Percentiles rank a stretch among this genome's conserved stretches.
These are phyloP conservation scores for Penstemon barbatus DNA, from an alignment of 257 asterid genomes.

Conservation along the genomic window DNA sequence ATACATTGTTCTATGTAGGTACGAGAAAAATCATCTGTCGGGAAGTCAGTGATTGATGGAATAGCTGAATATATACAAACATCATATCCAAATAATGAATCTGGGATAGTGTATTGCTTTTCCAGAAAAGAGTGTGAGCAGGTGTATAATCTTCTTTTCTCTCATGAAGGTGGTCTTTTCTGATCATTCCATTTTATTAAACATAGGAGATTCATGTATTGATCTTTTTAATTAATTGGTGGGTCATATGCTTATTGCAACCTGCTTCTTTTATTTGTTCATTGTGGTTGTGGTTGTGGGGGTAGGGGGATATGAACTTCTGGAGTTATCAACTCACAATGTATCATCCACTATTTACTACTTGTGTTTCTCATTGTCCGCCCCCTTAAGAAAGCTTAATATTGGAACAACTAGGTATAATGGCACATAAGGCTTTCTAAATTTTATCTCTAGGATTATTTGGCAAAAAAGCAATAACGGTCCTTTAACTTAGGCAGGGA, in stretches of 20 bases:
- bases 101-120: slow-evolving; percentile 97
- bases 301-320: slow-evolving; percentile 20
- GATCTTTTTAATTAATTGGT: slow-evolving; percentile 17
- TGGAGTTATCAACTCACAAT: slow-evolving; percentile 16
- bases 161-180: slow-evolving; percentile 1
- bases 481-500: too few species aligned
- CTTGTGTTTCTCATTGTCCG: background rate
- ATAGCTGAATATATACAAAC: slow-evolving; percentile 75
- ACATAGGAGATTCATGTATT: slow-evolving; percentile 13
- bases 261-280: slow-evolving; percentile 5
- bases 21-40: slow-evolving; percentile 81
- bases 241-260: background rate
- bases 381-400: background rate
- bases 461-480: too few species aligned
- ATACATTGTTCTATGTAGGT: slow-evolving; percentile 47
- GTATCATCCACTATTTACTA: slow-evolving; percentile 12
- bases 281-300: slow-evolving; percentile 9
- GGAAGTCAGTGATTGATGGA: slow-evolving; percentile 69
- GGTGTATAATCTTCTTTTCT: slow-evolving; percentile 42
- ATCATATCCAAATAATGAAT: slow-evolving; percentile 85
- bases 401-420: background rate
- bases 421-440: background rate
- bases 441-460: slow-evolving; percentile 12
- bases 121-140: slow-evolving; percentile 98
- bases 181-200: slow-evolving; percentile 4